Evolutionary conservation across 345 rosid genomes (phyloP).

Genomic region (Dovyalis caffra): DNA sequence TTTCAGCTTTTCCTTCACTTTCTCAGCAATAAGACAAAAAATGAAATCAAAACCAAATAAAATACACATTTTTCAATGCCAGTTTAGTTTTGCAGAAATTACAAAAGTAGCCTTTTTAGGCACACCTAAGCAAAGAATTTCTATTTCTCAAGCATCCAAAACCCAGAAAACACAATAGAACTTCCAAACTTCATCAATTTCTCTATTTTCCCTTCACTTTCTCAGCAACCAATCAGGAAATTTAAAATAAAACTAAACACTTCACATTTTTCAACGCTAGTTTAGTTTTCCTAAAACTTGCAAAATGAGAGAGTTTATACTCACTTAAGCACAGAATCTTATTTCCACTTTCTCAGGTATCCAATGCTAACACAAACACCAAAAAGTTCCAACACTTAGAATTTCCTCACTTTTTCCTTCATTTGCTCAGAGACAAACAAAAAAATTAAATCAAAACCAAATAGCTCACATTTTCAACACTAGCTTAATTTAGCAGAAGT

Average conservation of each 20-base stretch:
- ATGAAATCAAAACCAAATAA: background rate
- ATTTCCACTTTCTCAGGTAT: background rate
- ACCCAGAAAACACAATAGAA: too few species aligned
- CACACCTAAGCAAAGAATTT: background rate
- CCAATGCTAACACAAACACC: background rate
- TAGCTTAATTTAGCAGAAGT: background rate
- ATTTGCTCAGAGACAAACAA: background rate
- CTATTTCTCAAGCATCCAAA: background rate
- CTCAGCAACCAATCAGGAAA: constrained; percentile 24
- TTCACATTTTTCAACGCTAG: background rate
- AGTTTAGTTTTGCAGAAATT: background rate
- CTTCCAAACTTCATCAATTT: background rate
- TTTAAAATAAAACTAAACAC: background rate
- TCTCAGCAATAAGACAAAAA: background rate
- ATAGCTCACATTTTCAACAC: background rate
- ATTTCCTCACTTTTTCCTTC: background rate
- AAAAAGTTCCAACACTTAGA: background rate
- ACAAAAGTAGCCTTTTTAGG: background rate
- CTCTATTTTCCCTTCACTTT: background rate
- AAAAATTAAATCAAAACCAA: background rate
- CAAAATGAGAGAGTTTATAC: background rate
- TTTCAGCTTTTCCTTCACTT: background rate
- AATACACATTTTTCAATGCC: too few species aligned
- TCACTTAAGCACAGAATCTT: background rate
- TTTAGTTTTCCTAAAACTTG: background rate